Evolutionary conservation across 306 rosid genomes (phyloP).

Genomic region (Malus sylvestris): DNA sequence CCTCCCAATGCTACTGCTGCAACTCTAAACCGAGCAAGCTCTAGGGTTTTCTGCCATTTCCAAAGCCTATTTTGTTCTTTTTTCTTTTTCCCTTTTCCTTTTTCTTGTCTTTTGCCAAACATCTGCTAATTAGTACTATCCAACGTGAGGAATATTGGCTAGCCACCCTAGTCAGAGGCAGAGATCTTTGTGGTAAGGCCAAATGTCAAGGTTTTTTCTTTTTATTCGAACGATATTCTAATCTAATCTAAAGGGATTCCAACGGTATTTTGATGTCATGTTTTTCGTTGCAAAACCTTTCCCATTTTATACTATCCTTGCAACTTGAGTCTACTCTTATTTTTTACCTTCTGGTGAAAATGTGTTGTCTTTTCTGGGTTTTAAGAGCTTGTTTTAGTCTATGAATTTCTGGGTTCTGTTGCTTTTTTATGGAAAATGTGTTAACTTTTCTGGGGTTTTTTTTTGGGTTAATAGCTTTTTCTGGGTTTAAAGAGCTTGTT

Average conservation of each 20-base stretch:
- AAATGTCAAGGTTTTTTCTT: not conserved
- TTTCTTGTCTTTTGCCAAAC: not conserved
- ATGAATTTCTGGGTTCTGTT: not conserved
- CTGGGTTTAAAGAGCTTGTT: not conserved
- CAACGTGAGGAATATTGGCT: not conserved
- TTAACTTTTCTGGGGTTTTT: not conserved
- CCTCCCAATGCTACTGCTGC: not conserved
- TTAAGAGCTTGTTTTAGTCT: not conserved
- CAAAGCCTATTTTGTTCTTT: not conserved
- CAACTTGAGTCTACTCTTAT: not conserved
- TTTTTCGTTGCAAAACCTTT: not conserved
- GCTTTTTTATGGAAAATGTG: not conserved
- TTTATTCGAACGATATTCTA: not conserved
- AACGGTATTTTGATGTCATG: not conserved
- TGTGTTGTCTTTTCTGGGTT: not conserved
- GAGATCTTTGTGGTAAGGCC: constrained; percentile 18
- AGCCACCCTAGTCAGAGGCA: not conserved
- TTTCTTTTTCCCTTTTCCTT: not conserved
- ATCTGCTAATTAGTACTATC: not conserved
- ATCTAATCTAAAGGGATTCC: too few species aligned
- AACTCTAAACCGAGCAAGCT: not conserved
- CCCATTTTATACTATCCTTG: not conserved
- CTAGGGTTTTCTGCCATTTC: constrained; percentile 20
- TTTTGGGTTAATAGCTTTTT: not conserved
- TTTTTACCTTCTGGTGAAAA: not conserved